Percentiles rank a stretch among this genome's conserved stretches.
These are phyloP conservation scores for Kodamaea laetipori DNA, from an alignment of 805 yeast genomes.

Conservation along the genomic window DNA sequence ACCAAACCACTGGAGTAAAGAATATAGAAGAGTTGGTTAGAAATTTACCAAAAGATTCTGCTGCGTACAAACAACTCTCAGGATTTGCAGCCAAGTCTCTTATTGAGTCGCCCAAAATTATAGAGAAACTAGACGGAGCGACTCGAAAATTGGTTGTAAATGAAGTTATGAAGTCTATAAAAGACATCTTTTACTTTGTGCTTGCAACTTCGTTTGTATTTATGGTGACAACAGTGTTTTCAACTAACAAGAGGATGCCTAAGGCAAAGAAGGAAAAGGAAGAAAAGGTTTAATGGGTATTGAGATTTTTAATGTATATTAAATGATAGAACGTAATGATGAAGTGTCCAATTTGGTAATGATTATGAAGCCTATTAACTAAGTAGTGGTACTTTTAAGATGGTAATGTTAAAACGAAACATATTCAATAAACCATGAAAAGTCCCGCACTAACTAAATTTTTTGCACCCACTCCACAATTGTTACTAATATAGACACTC, in stretches of 20 bases:
- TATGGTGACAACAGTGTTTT: constrained; percentile 31
- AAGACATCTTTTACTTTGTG: constrained; percentile 37
- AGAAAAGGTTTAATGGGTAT: constrained; percentile 11
- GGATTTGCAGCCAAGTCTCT: neutral
- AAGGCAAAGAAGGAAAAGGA: constrained; percentile 13
- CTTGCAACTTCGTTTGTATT: constrained; percentile 38
- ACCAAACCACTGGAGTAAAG: constrained; percentile 21
- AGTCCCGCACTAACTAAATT: too few species aligned
- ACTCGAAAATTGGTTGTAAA: constrained; percentile 25
- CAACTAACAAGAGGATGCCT: constrained; percentile 48
- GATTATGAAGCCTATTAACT: too few species aligned
- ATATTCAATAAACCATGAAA: too few species aligned
- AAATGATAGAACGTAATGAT: neutral
- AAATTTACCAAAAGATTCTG: constrained; percentile 14
- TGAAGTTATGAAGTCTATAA: constrained; percentile 35
- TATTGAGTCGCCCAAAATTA: neutral
- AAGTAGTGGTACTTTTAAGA: too few species aligned
- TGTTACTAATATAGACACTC: too few species aligned
- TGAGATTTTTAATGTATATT: neutral
- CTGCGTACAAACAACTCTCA: constrained; percentile 13
- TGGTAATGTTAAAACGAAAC: too few species aligned
- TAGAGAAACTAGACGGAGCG: neutral
- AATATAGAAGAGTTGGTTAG: constrained; percentile 21
- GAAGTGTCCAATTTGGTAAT: too few species aligned
- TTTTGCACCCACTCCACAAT: too few species aligned